phyloP scores from a whole-genome alignment of 169 alveolate species.

The Plasmodium knowlesi region DNA sequence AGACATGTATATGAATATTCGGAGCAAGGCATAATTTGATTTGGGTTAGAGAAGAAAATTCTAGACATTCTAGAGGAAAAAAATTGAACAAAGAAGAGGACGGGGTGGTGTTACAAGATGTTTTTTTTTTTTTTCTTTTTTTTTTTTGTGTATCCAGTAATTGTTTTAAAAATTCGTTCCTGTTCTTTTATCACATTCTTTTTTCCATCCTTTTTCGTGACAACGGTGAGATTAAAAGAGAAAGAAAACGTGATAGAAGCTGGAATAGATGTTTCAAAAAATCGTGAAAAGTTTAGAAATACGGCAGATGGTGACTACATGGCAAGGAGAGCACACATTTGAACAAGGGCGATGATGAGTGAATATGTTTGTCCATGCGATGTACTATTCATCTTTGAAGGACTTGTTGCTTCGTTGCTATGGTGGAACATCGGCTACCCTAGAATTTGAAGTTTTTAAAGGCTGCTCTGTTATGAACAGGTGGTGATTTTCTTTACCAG shows the following conservation, averaged over 20 bases:
- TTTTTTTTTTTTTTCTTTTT: not conserved
- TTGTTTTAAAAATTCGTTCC: not conserved
- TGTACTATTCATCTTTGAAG: not conserved
- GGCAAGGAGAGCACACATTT: not conserved
- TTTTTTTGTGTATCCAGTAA: not conserved
- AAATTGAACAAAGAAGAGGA: not conserved
- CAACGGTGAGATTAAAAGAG: not conserved
- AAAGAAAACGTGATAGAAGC: not conserved
- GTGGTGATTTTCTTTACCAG: not conserved
- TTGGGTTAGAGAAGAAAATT: constrained; percentile 17
- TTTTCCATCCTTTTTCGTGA: not conserved
- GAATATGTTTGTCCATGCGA: not conserved
- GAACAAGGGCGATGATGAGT: not conserved
- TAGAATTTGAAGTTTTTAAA: not conserved
- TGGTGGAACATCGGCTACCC: not conserved
- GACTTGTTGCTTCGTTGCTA: not conserved
- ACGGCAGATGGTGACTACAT: not conserved
- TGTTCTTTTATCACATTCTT: not conserved
- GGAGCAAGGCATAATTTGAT: not conserved
- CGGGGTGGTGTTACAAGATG: not conserved
- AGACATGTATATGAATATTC: not conserved
- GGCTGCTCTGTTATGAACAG: not conserved
- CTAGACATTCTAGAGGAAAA: not conserved
- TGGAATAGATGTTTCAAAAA: not conserved
- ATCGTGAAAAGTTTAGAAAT: not conserved